phyloP scores from a whole-genome alignment of 192 early-diverging fungal genomes.

The Allomyces macrogynus region DNA sequence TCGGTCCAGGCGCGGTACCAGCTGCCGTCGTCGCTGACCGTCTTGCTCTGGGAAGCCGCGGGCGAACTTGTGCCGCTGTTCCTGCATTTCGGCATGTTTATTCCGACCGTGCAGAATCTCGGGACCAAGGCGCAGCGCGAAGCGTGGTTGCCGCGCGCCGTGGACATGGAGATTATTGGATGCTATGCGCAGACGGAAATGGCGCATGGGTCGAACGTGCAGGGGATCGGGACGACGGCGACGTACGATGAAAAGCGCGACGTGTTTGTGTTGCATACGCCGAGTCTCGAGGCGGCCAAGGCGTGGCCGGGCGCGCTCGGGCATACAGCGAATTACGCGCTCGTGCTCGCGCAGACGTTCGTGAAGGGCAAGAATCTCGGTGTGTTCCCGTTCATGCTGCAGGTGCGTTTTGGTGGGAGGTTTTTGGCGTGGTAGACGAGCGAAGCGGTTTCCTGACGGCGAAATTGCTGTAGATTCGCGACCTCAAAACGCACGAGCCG shows the following conservation, averaged over 20 bases:
- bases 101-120: constrained; percentile 54
- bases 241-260: constrained; percentile 59
- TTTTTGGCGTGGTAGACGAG: no score
- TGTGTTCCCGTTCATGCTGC: constrained; percentile 59
- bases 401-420: constrained; percentile 17
- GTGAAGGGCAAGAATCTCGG: constrained; percentile 52
- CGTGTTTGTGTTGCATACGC: constrained; percentile 67
- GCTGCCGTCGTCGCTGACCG: neutral
- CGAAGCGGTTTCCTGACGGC: no score
- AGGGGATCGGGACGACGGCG: constrained; percentile 74
- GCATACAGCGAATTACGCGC: constrained; percentile 53
- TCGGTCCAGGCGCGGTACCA: neutral
- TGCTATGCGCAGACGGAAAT: constrained; percentile 72
- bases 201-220: constrained; percentile 62
- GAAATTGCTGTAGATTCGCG: constrained; percentile 12
- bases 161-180: constrained; percentile 54
- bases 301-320: constrained; percentile 78
- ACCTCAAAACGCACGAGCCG: constrained; percentile 9
- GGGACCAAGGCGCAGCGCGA: constrained; percentile 57
- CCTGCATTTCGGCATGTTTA: constrained; percentile 21
- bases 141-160: constrained; percentile 48
- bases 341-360: constrained; percentile 65
- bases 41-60: neutral
- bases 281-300: constrained; percentile 53
- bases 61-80: neutral